Base-by-base conservation (phyloP, 495 filamentous ascomycete species). In the Platismatia glauca region DNA sequence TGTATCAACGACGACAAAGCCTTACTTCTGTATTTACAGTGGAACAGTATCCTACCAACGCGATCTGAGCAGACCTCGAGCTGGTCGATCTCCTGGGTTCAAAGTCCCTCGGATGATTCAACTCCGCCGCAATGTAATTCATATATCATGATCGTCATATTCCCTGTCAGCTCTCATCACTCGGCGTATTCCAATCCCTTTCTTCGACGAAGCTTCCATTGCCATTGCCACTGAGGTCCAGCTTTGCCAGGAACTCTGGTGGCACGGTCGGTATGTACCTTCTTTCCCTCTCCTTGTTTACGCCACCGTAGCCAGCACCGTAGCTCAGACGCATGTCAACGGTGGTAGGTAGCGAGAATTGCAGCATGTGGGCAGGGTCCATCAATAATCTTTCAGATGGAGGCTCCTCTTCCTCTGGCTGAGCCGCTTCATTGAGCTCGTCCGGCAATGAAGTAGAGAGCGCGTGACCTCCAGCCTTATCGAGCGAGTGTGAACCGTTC, bases 221-320 rank as follows among this genome's bases (percentile, higher is more conserved):
- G 33, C 39, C 58, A n/a, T 55, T 63, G 13, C 76, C 74, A 58
- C 62, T 78, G 27, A 86, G 79, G 77, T 97, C 94, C 39, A 99
- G 80, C 75, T 89, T 95, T 55, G 86, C 87, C 35, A 99, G 75
- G 67, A 96, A 96, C 73, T 99, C 94, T 3, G 92, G 86, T 31
- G 95, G 91, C 33, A 97, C 90, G 0, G 88, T 96, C 6, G 94
- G 94, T n/a, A 95, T 92, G 69, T 97, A 99, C 74, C 95, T 96
- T 61, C 90, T 80, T 71, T 94, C 94, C 52, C 91, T 80, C 72
- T 99, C 94, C 58, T 86, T 81, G 73, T 99, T 96, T 34, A 92
- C 79, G 0, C 94, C 94, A 6, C 94, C 94, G 66, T 96, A 90
- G 16, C 94, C 94, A 34, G 95, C 93, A 12, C 94, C 94, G 69